These are phyloP conservation scores for Colletotrichum godetiae DNA, from an alignment of 2,329 filamentous ascomycete genomes.

Conservation along the genomic window DNA sequence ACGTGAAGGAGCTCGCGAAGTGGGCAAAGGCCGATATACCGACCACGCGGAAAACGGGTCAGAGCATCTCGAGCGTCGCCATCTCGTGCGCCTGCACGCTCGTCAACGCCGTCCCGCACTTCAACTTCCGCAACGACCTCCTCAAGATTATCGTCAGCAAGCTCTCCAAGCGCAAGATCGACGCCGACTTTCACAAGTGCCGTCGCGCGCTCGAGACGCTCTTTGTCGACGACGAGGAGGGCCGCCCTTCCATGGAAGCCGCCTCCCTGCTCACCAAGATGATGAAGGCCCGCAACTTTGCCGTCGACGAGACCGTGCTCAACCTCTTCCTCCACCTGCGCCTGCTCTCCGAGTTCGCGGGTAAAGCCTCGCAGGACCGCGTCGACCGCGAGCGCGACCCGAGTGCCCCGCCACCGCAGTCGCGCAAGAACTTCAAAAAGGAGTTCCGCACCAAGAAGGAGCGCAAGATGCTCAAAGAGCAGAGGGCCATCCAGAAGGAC, in stretches of 20 bases:
- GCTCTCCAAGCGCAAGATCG: constrained; percentile 77
- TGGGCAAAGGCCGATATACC: constrained; percentile 69
- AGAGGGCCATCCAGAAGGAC: constrained; percentile 90
- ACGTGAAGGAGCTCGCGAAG: constrained; percentile 79
- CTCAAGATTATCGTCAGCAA: constrained; percentile 89
- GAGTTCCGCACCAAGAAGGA: constrained; percentile 91
- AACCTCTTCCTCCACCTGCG: constrained; percentile 93
- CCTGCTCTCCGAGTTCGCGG: constrained; percentile 86
- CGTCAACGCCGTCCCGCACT: constrained; percentile 87
- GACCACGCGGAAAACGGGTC: constrained; percentile 50
- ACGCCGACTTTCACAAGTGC: constrained; percentile 82
- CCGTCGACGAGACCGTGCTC: constrained; percentile 84
- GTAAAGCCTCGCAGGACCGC: constrained; percentile 82
- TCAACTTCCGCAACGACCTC: constrained; percentile 93
- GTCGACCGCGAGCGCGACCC: constrained; percentile 66
- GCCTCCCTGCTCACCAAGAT: constrained; percentile 89
- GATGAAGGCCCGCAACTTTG: constrained; percentile 90
- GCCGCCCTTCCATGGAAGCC: constrained; percentile 86
- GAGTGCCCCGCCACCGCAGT: constrained; percentile 40
- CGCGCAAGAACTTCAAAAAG: constrained; percentile 79
- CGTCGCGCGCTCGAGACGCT: constrained; percentile 82
- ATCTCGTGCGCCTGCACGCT: constrained; percentile 88
- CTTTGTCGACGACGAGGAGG: constrained; percentile 90
- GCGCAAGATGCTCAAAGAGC: constrained; percentile 85
- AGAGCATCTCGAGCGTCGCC: constrained; percentile 76